phyloP scores from a whole-genome alignment of 2,329 filamentous ascomycete species.

The Teratosphaeria epicoccoides region DNA sequence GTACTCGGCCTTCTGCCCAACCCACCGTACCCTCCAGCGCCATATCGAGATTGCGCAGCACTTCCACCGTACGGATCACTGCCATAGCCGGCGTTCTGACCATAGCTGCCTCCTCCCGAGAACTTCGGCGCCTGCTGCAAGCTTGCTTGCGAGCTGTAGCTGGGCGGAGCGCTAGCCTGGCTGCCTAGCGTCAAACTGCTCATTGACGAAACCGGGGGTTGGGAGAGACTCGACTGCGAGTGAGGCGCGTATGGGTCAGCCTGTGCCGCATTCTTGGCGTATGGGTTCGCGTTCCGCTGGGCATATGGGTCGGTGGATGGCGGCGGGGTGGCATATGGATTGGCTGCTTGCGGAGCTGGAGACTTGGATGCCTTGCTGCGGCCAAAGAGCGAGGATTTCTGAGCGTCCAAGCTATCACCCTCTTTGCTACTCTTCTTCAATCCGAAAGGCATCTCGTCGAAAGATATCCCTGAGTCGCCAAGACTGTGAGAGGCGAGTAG shows the following conservation, averaged over 20 bases:
- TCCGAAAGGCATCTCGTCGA: constrained; percentile 29
- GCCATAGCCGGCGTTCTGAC: constrained; percentile 40
- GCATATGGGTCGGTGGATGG: constrained; percentile 43
- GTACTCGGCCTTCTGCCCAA: constrained; percentile 40
- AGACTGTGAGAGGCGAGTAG: not conserved
- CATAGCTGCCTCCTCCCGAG: constrained; percentile 22
- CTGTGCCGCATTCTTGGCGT: constrained; percentile 13
- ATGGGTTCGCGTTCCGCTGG: constrained; percentile 25
- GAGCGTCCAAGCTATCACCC: constrained; percentile 41
- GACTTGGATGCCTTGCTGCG: constrained; percentile 41
- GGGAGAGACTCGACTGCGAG: constrained; percentile 13
- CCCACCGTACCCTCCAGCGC: constrained; percentile 45
- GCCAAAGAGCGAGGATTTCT: constrained; percentile 50
- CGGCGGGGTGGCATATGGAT: constrained; percentile 46
- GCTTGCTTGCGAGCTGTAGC: constrained; percentile 18
- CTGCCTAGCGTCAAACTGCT: constrained; percentile 19
- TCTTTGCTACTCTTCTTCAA: constrained; percentile 42
- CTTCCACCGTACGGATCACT: constrained; percentile 41
- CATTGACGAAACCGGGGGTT: constrained; percentile 22
- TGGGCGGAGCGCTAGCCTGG: constrained; percentile 24
- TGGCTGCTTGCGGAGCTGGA: constrained; percentile 32
- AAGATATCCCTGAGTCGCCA: no score
- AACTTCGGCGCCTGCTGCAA: constrained; percentile 10
- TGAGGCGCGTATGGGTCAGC: constrained; percentile 23
- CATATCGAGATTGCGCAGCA: constrained; percentile 30